Base-by-base conservation (phyloP, 768 basidiomycete genomes). In the Mycena latifolia region DNA sequence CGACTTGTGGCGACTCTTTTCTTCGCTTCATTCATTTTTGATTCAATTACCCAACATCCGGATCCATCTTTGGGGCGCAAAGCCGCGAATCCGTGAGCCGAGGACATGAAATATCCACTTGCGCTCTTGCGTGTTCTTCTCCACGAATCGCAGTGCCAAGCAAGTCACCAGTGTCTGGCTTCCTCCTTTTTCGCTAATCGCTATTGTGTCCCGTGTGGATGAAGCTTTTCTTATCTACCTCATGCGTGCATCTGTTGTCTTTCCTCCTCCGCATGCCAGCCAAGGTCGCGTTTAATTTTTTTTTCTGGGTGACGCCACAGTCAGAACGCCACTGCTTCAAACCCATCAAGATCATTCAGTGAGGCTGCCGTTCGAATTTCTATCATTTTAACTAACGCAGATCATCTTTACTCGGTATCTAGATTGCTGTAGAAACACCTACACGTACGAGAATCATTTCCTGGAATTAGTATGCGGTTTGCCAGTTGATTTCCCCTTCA, bases 371-470 rank as follows among this genome's bases (percentile, higher is more conserved):
- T 37, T 12, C 24, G 43, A 55, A 54, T 48, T 54, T 55, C 57
- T 46, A 54, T 61, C 59, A 66, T 12, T 61, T 66, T 55, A 46
- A 15, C 59, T 61, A 55, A 33, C 55, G 65, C 65, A 66, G 46
- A 62, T 66, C 65, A 33, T 60, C 14, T 12, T 31, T 66, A 51
- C 31, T 66, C 65, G 65, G 60, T 52, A 52, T 62, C 52, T 33
- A 55, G 46, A 25, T 18, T 41, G 51, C 29, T 18, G 37, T 5
- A 12, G 7, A 39, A 39, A 18, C 14, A 28, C 5, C 6, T 11
- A 45, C 29, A 60, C 54, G 46, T 53, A 58, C 51, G 22, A 50
- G 48, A 28, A n/a, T 52, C 55, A 5, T 50, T 22, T 41, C 54
- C 37, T 46, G 46, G n/a, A 41, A 39, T 25, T 15, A 29, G 39